Evolutionary conservation across 2,329 filamentous ascomycete genomes (phyloP).

Genomic region (Fusarium chuoi): DNA sequence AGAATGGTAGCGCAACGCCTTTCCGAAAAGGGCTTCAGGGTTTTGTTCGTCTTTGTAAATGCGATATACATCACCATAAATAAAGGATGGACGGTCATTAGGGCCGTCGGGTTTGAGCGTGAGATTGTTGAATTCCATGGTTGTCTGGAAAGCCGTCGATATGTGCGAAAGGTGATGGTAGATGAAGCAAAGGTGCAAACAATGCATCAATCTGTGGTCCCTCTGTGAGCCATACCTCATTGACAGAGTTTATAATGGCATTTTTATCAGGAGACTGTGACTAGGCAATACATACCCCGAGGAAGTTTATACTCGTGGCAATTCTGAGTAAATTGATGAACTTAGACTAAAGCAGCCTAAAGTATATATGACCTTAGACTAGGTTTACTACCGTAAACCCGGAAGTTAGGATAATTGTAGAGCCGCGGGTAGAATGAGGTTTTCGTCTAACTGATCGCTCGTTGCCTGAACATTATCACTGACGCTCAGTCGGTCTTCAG

Average conservation of each 20-base stretch:
- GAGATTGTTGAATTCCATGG: background rate
- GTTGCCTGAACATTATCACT: background rate
- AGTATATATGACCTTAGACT: accelerated
- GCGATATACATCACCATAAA: background rate
- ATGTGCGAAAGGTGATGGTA: background rate
- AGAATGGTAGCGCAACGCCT: background rate
- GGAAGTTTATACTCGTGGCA: background rate
- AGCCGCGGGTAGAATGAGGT: background rate
- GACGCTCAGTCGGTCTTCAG: background rate
- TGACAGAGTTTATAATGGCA: background rate
- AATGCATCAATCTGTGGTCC: accelerated
- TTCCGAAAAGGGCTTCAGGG: background rate
- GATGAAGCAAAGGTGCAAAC: accelerated
- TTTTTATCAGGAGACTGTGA: background rate
- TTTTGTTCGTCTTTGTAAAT: background rate
- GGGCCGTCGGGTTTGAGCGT: accelerated
- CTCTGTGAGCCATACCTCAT: background rate
- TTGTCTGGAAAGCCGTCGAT: accelerated
- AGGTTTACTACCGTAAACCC: background rate
- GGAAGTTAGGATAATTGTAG: background rate
- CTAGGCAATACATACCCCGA: too few relatives aligned
- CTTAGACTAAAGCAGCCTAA: background rate
- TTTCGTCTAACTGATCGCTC: accelerated
- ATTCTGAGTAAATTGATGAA: accelerated
- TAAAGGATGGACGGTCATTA: background rate